Evolutionary conservation across 495 filamentous ascomycete species (phyloP).

Genomic region (Neurospora tetrasperma): DNA sequence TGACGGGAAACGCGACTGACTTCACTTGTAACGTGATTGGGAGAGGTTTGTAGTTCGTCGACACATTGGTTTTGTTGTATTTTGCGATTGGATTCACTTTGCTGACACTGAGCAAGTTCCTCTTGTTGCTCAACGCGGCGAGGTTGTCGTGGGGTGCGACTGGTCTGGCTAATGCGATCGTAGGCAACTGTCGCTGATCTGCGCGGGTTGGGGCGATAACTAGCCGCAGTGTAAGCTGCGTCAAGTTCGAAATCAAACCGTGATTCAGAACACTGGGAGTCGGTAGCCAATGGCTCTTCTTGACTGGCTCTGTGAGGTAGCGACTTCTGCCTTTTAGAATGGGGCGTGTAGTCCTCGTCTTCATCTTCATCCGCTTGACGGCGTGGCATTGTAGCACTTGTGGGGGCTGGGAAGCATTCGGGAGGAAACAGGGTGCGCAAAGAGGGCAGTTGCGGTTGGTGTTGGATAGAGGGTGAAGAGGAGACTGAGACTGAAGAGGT

Average conservation of each 20-base stretch:
- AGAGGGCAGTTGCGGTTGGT: background rate
- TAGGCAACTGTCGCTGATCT: background rate
- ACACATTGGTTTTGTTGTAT: background rate
- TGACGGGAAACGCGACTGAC: background rate
- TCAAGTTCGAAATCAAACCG: background rate
- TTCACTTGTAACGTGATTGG: background rate
- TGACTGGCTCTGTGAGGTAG: background rate
- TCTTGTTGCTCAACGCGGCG: background rate
- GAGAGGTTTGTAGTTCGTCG: background rate
- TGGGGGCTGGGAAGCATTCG: background rate
- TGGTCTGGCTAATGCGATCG: background rate
- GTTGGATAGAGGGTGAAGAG: background rate
- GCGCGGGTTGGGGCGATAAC: background rate
- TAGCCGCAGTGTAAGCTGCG: background rate
- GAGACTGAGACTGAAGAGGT: background rate
- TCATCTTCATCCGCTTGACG: background rate
- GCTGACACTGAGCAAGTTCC: background rate
- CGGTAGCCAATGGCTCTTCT: background rate
- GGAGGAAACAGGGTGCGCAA: background rate
- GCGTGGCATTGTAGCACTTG: background rate
- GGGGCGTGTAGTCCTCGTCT: background rate
- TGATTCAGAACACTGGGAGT: background rate
- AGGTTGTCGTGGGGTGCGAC: background rate
- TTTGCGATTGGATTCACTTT: background rate
- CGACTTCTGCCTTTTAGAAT: background rate